Percentiles rank a stretch among this genome's conserved stretches.
Evolutionary conservation across 129 eudicot genomes (phyloP).

Genomic region (Ambrosia artemisiifolia): DNA sequence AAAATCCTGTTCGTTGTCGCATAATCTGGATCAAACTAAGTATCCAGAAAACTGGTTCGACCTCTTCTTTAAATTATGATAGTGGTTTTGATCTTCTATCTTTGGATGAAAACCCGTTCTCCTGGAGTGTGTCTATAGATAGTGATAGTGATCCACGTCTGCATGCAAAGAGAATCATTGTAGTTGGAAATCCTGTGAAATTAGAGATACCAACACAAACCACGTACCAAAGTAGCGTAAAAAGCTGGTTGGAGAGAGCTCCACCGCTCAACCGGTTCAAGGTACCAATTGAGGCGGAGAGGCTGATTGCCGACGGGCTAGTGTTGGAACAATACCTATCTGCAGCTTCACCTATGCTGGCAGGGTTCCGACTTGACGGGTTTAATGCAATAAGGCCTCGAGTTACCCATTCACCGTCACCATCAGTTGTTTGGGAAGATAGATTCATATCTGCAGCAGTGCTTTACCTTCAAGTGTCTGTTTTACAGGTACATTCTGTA

Average conservation of each 20-base stretch:
- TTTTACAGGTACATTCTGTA: constrained; percentile 59
- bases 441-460: constrained; percentile 68
- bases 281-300: constrained; percentile 94
- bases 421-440: constrained; percentile 57
- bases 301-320: constrained; percentile 65
- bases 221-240: constrained; percentile 51
- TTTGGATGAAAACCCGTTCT: constrained; percentile 82
- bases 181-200: constrained; percentile 54
- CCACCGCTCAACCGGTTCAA: constrained; percentile 78
- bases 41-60: constrained; percentile 65
- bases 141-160: constrained; percentile 61
- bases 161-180: constrained; percentile 80
- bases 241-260: constrained; percentile 76
- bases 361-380: constrained; percentile 93
- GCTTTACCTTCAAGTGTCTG: constrained; percentile 83
- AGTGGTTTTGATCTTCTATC: constrained; percentile 65
- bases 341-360: constrained; percentile 84
- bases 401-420: constrained; percentile 73
- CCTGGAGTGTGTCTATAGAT: constrained; percentile 55
- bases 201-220: constrained; percentile 46
- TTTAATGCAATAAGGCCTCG: constrained; percentile 79
- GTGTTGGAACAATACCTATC: constrained; percentile 70
- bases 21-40: constrained; percentile 81
- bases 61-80: constrained; percentile 67
- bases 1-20: constrained; percentile 71